phyloP scores from a whole-genome alignment of 2,329 filamentous ascomycete genomes.

The Fragosphaeria purpurea region DNA sequence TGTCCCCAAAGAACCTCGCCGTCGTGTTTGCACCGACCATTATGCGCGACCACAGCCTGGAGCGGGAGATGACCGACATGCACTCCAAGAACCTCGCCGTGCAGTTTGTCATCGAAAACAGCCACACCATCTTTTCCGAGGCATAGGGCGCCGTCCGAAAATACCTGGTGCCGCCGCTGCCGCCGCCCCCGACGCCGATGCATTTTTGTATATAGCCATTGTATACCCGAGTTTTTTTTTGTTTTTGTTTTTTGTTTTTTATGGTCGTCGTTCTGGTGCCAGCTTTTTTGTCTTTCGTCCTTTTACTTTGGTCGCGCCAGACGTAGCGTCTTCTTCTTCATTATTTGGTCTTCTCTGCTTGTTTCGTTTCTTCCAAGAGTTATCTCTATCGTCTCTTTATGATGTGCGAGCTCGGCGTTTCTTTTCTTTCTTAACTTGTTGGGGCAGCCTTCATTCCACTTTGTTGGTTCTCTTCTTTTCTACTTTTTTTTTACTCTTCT shows the following conservation, averaged over 20 bases:
- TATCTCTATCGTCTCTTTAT: not conserved
- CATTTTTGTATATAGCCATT: constrained; percentile 6
- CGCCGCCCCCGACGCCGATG: too few species aligned
- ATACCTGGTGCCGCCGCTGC: not conserved
- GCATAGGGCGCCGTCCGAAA: constrained; percentile 8
- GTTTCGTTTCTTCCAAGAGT: too few species aligned
- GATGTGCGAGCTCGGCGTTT: not conserved
- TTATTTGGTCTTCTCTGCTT: too few species aligned
- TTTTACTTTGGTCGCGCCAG: too few species aligned
- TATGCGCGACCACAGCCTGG: constrained; percentile 81
- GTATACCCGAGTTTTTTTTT: not conserved
- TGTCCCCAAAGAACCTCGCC: constrained; percentile 92
- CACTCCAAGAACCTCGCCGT: constrained; percentile 85
- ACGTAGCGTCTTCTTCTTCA: too few species aligned
- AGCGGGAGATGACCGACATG: constrained; percentile 94
- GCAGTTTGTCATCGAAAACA: constrained; percentile 88
- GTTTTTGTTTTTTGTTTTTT: not conserved
- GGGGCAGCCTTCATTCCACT: too few species aligned
- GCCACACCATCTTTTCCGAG: constrained; percentile 65
- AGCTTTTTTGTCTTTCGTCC: too few species aligned
- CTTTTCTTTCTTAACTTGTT: not conserved
- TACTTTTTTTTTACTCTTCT: not conserved
- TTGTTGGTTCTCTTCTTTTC: not conserved
- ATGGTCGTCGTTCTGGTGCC: too few species aligned
- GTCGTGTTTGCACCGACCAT: constrained; percentile 98